phyloP scores from a whole-genome alignment of 306 rosid genomes.

The Lupinus albus region DNA sequence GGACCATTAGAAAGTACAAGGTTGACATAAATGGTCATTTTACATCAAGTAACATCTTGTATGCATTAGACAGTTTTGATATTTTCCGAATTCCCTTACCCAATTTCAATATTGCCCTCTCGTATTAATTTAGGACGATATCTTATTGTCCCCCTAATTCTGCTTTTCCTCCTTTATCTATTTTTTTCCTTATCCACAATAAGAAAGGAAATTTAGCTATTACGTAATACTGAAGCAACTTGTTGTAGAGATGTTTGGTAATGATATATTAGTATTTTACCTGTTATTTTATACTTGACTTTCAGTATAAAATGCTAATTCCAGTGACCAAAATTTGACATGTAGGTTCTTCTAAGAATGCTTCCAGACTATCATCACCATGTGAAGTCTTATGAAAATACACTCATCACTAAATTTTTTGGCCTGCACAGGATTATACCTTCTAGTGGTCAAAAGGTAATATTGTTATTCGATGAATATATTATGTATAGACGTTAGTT shows the following conservation, averaged over 20 bases:
- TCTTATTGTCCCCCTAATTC: neutral
- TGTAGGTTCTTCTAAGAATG: slow-evolving; percentile 85
- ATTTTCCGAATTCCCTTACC: neutral
- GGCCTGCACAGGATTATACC: slow-evolving; percentile 94
- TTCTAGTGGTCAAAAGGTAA: slow-evolving; percentile 88
- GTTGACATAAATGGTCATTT: neutral
- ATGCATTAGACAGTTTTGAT: neutral
- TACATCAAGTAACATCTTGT: slow-evolving; percentile 4
- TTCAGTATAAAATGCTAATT: slow-evolving; percentile 31
- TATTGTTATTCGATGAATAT: neutral
- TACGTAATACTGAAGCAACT: neutral
- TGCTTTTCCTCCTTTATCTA: slow-evolving; percentile 7
- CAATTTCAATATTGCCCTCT: neutral
- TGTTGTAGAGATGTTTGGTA: slow-evolving; percentile 1
- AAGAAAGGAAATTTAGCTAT: slow-evolving; percentile 5
- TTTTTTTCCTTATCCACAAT: neutral
- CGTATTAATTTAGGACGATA: neutral
- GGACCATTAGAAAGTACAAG: neutral
- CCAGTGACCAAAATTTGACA: slow-evolving; percentile 42
- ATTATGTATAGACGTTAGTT: too few species aligned
- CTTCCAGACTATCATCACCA: slow-evolving; percentile 92
- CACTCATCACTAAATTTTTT: slow-evolving; percentile 84
- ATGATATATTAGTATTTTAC: slow-evolving; percentile 1
- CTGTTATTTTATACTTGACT: slow-evolving; percentile 15
- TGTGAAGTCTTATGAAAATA: slow-evolving; percentile 76